Base-by-base conservation (phyloP, 2,329 filamentous ascomycete genomes). In the Ophiocordyceps camponoti-leonardi region DNA sequence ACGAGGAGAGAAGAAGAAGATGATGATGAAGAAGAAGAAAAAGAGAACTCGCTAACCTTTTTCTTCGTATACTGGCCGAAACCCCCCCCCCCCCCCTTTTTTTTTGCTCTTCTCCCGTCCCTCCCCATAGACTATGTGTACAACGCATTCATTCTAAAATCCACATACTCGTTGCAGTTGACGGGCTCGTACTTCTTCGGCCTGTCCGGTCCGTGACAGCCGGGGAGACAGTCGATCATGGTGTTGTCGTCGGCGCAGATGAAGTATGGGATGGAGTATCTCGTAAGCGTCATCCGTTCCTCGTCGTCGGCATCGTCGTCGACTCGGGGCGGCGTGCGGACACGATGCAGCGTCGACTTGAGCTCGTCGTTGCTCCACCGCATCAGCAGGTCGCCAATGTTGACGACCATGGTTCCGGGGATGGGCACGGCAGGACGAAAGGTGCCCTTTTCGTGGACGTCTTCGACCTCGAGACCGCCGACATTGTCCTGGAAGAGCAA, bases 201-300 rank as follows among this genome's bases (percentile, higher is more conserved):
- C 44, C 65, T 60, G 1, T 58, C 56, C 18, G 61, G 60, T 11
- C 61, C 61, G 20, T 58, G 61, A 49, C 68, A 73, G 6, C 65
- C 65, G 1, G 66, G 62, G 42, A 77, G 61, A 50, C 69, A 73
- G 51, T 74, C 69, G 44, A 79, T 70, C 10, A 71, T 56, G 4
- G 65, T 60, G 41, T 68, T 61, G 3, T 64, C 59, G 50, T 75
- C 67, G 0, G 73, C 70, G 6, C 62, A 58, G 30, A 77, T 62
- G 46, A 79, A 79, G 52, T 77, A 79, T 1, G 74, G 73, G 45
- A 79, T 78, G 10, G 75, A 78, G 49, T 74, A 79, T 14, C 75
- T 60, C 19, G 67, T 63, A 30, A 61, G 58, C 3, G 69, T 73
- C 61, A 73, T 67, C 4, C 61, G 45, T 18, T 39, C 35, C n/a